Percentiles rank a stretch among this genome's conserved stretches.
phyloP scores from a whole-genome alignment of 805 yeast genomes.

The Pachysolen tannophilus region DNA sequence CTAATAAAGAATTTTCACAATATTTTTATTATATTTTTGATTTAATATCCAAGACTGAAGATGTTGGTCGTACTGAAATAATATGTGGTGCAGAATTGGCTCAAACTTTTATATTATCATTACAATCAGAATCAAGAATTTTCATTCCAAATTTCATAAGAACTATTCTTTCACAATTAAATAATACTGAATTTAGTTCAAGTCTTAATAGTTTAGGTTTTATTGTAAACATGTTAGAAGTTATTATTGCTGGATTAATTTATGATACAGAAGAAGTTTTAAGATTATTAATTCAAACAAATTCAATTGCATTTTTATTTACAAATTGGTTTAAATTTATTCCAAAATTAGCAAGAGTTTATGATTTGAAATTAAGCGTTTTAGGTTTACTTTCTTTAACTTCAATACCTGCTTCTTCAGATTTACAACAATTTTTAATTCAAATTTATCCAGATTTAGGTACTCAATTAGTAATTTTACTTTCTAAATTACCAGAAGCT shows the following conservation, averaged over 20 bases:
- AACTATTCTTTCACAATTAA: conserved; percentile 32
- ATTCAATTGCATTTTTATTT: conserved; percentile 44
- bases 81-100: conserved; percentile 53
- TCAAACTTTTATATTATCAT: conserved; percentile 52
- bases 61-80: conserved; percentile 49
- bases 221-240: conserved; percentile 47
- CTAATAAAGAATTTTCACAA: conserved; percentile 37
- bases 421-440: conserved; percentile 15
- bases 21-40: conserved; percentile 44
- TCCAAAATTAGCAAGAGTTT: conserved; percentile 56
- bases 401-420: conserved; percentile 16
- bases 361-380: conserved; percentile 69
- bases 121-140: conserved; percentile 38
- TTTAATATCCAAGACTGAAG: conserved; percentile 35
- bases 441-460: conserved; percentile 41
- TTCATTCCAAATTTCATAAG: conserved; percentile 39
- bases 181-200: conserved; percentile 23
- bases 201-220: conserved; percentile 27
- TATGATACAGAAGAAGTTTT: conserved; percentile 52
- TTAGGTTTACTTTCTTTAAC: conserved; percentile 55
- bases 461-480: conserved; percentile 36
- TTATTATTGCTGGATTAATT: conserved; percentile 54
- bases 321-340: conserved; percentile 56
- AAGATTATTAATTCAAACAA: conserved; percentile 34
- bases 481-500: conserved; percentile 66